Conservation (phyloP, 352 stramenopile genomes). For the Phytophthora pseudosyringae region DNA sequence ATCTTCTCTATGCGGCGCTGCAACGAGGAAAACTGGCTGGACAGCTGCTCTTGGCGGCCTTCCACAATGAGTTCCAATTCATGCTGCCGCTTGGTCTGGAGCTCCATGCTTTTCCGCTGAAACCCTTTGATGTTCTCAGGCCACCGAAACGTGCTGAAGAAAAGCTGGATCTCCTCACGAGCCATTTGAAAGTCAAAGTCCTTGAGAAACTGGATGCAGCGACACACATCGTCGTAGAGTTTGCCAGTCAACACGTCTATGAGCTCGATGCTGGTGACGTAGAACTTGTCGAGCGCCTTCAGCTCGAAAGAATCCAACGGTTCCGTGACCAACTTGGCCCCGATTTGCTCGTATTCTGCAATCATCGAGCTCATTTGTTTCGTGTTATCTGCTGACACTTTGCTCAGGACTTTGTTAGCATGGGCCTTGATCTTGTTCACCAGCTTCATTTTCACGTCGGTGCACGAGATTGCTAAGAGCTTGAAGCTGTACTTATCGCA, state of each 20-base stretch:
- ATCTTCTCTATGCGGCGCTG: constrained; percentile 92
- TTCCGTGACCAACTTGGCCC: constrained; percentile 86
- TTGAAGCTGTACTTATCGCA: constrained; percentile 91
- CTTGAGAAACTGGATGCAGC: constrained; percentile 88
- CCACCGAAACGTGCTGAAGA: constrained; percentile 92
- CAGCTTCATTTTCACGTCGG: constrained; percentile 89
- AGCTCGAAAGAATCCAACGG: constrained; percentile 92
- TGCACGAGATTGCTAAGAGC: constrained; percentile 90
- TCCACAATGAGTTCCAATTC: constrained; percentile 91
- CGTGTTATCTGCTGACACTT: constrained; percentile 87
- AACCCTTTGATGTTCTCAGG: constrained; percentile 92
- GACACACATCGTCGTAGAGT: constrained; percentile 80
- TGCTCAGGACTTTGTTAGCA: constrained; percentile 71
- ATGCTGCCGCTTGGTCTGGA: constrained; percentile 90
- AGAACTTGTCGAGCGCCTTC: constrained; percentile 89
- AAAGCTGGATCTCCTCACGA: constrained; percentile 91
- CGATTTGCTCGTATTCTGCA: constrained; percentile 89
- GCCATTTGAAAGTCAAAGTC: constrained; percentile 87
- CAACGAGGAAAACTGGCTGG: constrained; percentile 75
- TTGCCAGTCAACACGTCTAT: constrained; percentile 78
- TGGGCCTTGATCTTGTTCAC: constrained; percentile 76
- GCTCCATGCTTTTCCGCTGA: constrained; percentile 91
- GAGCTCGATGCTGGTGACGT: constrained; percentile 70
- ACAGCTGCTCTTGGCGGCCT: constrained; percentile 88
- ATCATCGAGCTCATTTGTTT: constrained; percentile 90